phyloP scores from a whole-genome alignment of 1,284 basidiomycete species.

The Irpex sp. region DNA sequence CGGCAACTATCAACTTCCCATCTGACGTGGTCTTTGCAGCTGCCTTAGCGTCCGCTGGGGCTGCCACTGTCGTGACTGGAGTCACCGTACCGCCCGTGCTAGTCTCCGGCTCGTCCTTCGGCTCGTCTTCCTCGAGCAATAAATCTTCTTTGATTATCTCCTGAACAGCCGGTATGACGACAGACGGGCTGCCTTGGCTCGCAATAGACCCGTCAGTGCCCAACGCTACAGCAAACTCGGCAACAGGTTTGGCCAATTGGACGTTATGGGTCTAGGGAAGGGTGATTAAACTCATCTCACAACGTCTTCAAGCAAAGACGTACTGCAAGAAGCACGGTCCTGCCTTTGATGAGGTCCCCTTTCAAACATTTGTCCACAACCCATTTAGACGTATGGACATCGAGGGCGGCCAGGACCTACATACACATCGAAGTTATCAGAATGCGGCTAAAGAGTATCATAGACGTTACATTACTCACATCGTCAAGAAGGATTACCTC shows the following conservation, averaged over 20 bases:
- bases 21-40: conserved; percentile 11
- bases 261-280: conserved; percentile 64
- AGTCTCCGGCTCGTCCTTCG: conserved; percentile 30
- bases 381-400: conserved; percentile 70
- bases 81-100: conserved; percentile 10
- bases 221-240: conserved; percentile 61
- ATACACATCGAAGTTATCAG: neutral
- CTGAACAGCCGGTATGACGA: conserved; percentile 39
- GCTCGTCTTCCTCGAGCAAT: conserved; percentile 27
- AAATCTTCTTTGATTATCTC: conserved; percentile 24
- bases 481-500: conserved; percentile 65
- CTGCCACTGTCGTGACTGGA: neutral
- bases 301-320: too few relatives aligned
- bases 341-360: conserved; percentile 62
- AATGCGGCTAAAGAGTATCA: neutral
- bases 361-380: conserved; percentile 74
- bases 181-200: conserved; percentile 44
- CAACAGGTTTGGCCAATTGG: conserved; percentile 58
- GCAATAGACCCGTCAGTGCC: conserved; percentile 46
- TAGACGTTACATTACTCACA: conserved; percentile 29
- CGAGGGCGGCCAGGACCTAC: conserved; percentile 48
- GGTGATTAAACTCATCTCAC: neutral
- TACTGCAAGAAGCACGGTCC: conserved; percentile 73
- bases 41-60: neutral
- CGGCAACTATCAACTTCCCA: conserved; percentile 53